A percentile compares a stretch with the other conserved stretches of the same genome.
These are phyloP conservation scores for Dactylis glomerata DNA, from an alignment of 176 grass and related monocot species.

Conservation along the genomic window DNA sequence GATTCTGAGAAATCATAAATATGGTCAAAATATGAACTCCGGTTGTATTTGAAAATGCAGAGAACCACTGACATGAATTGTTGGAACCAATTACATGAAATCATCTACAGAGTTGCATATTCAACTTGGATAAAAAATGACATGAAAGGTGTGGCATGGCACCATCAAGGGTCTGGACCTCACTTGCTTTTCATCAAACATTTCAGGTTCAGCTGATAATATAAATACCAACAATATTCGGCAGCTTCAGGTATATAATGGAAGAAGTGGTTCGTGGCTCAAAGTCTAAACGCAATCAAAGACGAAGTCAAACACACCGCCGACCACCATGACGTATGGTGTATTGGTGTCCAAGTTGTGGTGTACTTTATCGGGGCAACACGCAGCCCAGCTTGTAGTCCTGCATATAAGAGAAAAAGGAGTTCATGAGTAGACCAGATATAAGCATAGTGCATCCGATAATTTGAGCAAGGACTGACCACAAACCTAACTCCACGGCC, in stretches of 20 bases:
- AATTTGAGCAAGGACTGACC: too few species aligned
- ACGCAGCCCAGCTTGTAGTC: not conserved
- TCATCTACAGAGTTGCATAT: not conserved
- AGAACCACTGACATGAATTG: not conserved
- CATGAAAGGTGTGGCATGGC: not conserved
- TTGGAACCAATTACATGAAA: not conserved
- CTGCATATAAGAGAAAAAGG: not conserved
- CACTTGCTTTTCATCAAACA: not conserved
- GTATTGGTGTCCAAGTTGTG: not conserved
- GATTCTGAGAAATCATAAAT: too few species aligned
- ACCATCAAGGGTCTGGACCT: not conserved
- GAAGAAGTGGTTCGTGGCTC: not conserved
- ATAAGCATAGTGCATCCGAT: not conserved
- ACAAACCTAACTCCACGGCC: too few species aligned
- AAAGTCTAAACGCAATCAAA: not conserved
- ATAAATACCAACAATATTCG: not conserved
- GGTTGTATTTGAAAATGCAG: not conserved
- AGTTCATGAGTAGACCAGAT: not conserved
- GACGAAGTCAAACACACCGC: not conserved
- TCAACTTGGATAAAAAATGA: not conserved
- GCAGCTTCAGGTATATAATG: not conserved
- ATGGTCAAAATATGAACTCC: not conserved
- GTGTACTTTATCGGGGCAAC: not conserved
- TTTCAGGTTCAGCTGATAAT: not conserved
- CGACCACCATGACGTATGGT: not conserved